Conservation (phyloP, 768 basidiomycete genomes). For the Podaxis rugospora region DNA sequence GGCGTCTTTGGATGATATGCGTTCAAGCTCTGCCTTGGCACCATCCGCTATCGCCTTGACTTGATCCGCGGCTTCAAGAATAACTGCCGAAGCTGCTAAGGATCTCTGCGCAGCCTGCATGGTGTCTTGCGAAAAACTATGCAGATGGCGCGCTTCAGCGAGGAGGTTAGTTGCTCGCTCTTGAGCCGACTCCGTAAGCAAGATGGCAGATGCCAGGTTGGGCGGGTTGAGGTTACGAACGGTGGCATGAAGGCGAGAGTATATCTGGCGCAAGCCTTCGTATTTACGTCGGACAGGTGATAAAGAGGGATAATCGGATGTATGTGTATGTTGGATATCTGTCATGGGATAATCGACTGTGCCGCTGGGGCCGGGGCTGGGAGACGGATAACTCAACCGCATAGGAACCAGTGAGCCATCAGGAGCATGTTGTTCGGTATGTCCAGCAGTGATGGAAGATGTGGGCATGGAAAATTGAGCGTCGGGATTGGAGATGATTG, state of each 20-base stretch:
- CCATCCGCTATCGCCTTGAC: conserved; percentile 5
- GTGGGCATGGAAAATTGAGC: not conserved
- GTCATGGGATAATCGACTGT: not conserved
- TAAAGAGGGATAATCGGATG: not conserved
- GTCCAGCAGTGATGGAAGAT: not conserved
- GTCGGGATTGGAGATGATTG: not conserved
- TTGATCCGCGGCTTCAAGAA: conserved; percentile 1
- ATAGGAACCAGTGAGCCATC: not conserved
- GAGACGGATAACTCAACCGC: not conserved
- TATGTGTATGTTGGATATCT: not conserved
- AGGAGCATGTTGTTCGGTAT: not conserved
- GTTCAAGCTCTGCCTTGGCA: conserved; percentile 9
- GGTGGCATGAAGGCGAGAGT: not conserved
- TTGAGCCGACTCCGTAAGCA: conserved; percentile 3
- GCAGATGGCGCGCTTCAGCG: not conserved
- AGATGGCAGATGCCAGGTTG: conserved; percentile 3
- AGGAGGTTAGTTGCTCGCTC: not conserved
- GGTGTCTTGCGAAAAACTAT: not conserved
- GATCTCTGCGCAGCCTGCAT: not conserved
- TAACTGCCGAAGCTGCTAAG: not conserved
- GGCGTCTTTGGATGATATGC: not conserved
- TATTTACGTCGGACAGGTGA: not conserved
- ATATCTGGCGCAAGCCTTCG: conserved; percentile 7
- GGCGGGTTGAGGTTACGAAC: not conserved
- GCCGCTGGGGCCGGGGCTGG: not conserved